These are phyloP conservation scores for Geranium incanum DNA, from an alignment of 441 rosid species.

Conservation along the genomic window DNA sequence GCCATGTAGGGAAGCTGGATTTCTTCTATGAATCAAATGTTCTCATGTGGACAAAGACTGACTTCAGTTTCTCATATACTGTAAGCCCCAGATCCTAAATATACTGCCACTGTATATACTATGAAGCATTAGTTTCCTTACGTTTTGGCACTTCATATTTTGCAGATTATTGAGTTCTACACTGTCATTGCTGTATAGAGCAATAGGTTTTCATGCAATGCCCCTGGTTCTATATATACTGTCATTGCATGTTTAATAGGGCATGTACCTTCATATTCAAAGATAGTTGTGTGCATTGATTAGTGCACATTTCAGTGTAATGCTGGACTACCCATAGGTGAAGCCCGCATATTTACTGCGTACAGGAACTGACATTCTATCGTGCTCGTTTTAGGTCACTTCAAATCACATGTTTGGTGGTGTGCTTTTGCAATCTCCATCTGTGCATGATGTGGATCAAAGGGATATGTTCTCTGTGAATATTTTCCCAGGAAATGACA, in stretches of 20 bases:
- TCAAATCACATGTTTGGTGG: conserved; percentile 57
- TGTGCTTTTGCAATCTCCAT: conserved; percentile 79
- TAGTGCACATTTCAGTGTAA: conserved; percentile 8
- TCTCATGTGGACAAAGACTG: conserved; percentile 64
- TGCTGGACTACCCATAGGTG: conserved; percentile 18
- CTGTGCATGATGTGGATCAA: conserved; percentile 66
- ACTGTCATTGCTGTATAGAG: background rate
- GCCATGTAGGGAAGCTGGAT: conserved; percentile 52
- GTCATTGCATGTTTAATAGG: background rate
- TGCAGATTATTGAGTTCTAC: background rate
- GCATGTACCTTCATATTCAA: conserved; percentile 8
- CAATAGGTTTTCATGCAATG: background rate
- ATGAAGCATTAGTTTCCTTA: background rate
- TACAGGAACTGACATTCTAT: background rate
- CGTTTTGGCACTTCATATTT: background rate
- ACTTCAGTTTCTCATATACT: conserved; percentile 62
- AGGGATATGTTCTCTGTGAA: conserved; percentile 67
- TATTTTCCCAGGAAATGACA: conserved; percentile 68
- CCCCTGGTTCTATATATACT: background rate
- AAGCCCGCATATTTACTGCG: conserved; percentile 4
- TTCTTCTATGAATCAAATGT: conserved; percentile 76
- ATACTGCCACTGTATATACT: background rate
- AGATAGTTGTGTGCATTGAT: conserved; percentile 14
- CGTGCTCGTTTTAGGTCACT: conserved; percentile 42
- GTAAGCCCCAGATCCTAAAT: conserved; percentile 38